phyloP scores from a whole-genome alignment of 352 stramenopile species.

The Blastocystis sp. region DNA sequence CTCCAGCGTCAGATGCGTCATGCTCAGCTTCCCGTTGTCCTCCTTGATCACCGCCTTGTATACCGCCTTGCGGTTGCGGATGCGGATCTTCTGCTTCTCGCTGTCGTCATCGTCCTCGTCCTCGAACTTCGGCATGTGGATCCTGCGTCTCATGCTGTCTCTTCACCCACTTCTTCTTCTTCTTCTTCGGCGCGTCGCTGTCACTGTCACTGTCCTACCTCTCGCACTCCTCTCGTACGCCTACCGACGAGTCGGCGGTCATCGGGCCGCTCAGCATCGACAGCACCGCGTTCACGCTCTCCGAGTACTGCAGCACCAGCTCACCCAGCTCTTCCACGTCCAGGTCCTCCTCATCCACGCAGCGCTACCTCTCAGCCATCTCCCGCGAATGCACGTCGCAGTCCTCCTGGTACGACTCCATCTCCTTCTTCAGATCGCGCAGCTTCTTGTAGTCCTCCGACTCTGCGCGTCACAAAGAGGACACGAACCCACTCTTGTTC shows the following conservation, averaged over 20 bases:
- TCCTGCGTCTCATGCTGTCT: neutral
- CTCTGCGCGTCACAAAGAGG: neutral
- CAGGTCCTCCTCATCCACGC: slow-evolving; percentile 25
- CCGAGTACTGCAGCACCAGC: slow-evolving; percentile 30
- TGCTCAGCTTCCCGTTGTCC: slow-evolving; percentile 26
- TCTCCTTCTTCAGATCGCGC: neutral
- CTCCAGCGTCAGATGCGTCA: slow-evolving; percentile 18
- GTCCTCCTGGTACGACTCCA: slow-evolving; percentile 21
- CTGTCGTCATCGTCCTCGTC: slow-evolving; percentile 38
- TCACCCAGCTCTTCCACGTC: slow-evolving; percentile 33
- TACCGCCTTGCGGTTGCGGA: slow-evolving; percentile 37
- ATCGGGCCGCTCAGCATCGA: neutral
- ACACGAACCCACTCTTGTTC: slow-evolving; percentile 2
- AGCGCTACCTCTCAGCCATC: neutral
- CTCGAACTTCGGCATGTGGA: slow-evolving; percentile 45
- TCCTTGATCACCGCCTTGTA: slow-evolving; percentile 50
- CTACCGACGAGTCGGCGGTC: neutral
- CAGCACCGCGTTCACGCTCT: slow-evolving; percentile 17
- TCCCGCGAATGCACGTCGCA: neutral
- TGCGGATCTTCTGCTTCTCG: neutral
- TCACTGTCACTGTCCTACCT: slow-evolving; percentile 25
- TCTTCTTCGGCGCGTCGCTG: neutral
- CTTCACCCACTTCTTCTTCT: neutral
- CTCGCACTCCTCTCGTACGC: neutral
- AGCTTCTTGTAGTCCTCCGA: slow-evolving; percentile 26